Conservation (phyloP, 2,329 filamentous ascomycete species). For the Fusarium sarcochroum region DNA sequence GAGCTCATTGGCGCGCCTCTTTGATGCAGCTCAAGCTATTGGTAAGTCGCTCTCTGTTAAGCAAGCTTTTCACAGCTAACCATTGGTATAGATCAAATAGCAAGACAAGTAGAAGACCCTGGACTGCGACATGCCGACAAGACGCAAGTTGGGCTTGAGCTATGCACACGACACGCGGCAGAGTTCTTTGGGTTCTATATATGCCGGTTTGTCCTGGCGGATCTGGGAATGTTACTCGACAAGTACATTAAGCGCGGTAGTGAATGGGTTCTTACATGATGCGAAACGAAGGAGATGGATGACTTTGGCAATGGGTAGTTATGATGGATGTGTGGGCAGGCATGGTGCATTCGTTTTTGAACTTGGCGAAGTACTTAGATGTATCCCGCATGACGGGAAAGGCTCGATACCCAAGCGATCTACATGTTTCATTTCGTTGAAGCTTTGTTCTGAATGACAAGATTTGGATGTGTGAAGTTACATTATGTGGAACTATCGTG, state of each 20-base stretch:
- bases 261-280: slow-evolving; percentile 81
- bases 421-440: slow-evolving; percentile 44
- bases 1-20: slow-evolving; percentile 88
- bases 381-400: slow-evolving; percentile 41
- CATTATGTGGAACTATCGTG: not conserved
- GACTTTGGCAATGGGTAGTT: slow-evolving; percentile 17
- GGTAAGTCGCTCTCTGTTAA: slow-evolving; percentile 70
- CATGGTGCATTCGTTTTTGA: slow-evolving; percentile 41
- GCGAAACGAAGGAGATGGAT: slow-evolving; percentile 24
- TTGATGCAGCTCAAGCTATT: slow-evolving; percentile 92
- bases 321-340: slow-evolving; percentile 31
- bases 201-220: slow-evolving; percentile 92
- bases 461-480: slow-evolving; percentile 8
- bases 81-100: slow-evolving; percentile 82
- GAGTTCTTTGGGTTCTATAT: slow-evolving; percentile 99
- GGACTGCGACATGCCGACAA: slow-evolving; percentile 91
- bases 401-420: slow-evolving; percentile 49
- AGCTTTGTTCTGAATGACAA: not conserved
- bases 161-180: slow-evolving; percentile 91
- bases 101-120: slow-evolving; percentile 94
- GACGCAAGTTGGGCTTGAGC: slow-evolving; percentile 94
- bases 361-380: slow-evolving; percentile 39
- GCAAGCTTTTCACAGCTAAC: slow-evolving; percentile 42
- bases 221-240: slow-evolving; percentile 87
- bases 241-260: slow-evolving; percentile 97